Evolutionary conservation across 345 rosid genomes (phyloP), one percentile per base, ranked within the genome.

Genomic region (Geranium rotundifolium): DNA sequence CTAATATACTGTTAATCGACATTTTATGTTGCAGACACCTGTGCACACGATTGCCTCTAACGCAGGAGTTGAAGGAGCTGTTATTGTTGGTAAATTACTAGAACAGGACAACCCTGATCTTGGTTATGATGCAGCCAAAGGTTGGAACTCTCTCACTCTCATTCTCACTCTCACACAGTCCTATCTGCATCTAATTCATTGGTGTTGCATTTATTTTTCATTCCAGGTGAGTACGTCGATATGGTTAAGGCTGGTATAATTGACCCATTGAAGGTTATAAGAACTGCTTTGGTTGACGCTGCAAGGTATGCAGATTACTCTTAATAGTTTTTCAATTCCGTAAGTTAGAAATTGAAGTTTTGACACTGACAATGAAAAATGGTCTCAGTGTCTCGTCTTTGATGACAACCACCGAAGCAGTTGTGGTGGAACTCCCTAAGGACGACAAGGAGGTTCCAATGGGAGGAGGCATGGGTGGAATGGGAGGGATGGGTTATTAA

Each of bases 111-210:
- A 85, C 57, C 64, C 80, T 14, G 97, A 93, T 59, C 83, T 90
- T 19, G 99, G 99, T 14, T 93, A 93, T 59, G 99, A 93, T 74
- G 99, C 91, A 0, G 99, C 97, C 56, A 90, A 86, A 81, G 99
- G 99, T 93, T 1, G 49, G 57, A 54, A 39, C 41, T 17, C 60
- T 23, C 19, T 30, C 17, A 20, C 12, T 29, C 63, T 29, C 57
- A 62, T 14, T 23, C 27, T 23, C 27, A n/a, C n/a, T n/a, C n/a
- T n/a, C n/a, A n/a, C n/a, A n/a, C n/a, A 23, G 27, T 23, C 34
- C 5, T 18, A 19, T 7, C 16, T 7, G 10, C 30, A 0, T 17
- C 8, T 20, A 29, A 27, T 13, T 29, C 15, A 3, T 63, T 10
- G 27, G 10, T 59, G 19, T 37, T 17, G 8, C 17, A 7, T 5